Base-by-base conservation (phyloP, 2,329 filamentous ascomycete genomes). In the Alternaria longipes region DNA sequence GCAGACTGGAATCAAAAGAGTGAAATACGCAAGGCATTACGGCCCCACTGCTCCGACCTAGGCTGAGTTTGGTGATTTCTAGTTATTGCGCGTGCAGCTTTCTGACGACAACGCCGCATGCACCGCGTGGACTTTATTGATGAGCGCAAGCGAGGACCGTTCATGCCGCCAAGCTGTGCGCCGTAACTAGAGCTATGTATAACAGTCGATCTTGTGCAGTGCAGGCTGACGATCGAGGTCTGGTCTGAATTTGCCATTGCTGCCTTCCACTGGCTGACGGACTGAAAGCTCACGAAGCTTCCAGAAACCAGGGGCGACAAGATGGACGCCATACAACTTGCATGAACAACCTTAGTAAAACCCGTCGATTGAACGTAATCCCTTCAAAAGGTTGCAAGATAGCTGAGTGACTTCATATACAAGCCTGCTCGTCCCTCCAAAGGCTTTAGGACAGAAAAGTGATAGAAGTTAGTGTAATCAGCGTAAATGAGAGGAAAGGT, bases 81-180 rank as follows among this genome's bases (percentile, higher is more conserved):
- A 66, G 57, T 68, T 70, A 72, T 73, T 72, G 56, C 63, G 63
- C 36, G 24, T 63, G 69, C 71, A 70, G 65, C 28, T 36, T n/a
- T n/a, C 50, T 50, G 44, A 56, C 42, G 42, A 42, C 34, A 53
- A 45, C 55, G 44, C 49, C 44, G 42, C 51, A 44, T 59, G 53
- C 56, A 64, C 52, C 59, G 51, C 54, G 54, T 60, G 56, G 57
- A 36, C 34, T 20, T 46, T 44, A 49, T 56, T 57, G 60, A 59
- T 57, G 52, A 22, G 49, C 52, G 47, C 47, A 58, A 58, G 62
- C 56, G 45, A 54, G 57, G 38, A 11, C 36, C 20, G 42, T 30
- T 41, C 36, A 55, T 62, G 40, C 36, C 54, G 51, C 46, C 52
- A 22, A 59, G 51, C 34, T 47, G 34, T 58, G 50, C 50, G 46